Evolutionary conservation across 768 basidiomycete genomes (phyloP).

Genomic region (Auricularia sp.): DNA sequence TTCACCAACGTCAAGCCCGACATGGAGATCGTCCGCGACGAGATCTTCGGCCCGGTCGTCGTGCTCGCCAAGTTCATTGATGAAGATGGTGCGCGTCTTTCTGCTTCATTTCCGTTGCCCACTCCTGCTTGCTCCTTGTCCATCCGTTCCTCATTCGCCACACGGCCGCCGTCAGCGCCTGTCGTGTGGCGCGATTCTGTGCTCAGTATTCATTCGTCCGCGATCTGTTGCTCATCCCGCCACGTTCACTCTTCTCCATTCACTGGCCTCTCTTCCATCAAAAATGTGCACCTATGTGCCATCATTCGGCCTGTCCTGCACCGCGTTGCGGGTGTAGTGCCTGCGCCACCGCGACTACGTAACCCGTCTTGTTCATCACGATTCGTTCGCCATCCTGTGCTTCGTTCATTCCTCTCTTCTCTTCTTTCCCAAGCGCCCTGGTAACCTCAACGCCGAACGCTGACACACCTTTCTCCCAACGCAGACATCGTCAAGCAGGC

Average conservation of each 20-base stretch:
- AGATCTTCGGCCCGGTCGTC: slow-evolving; percentile 76
- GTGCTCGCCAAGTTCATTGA: slow-evolving; percentile 68
- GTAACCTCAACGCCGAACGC: background rate
- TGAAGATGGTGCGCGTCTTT: slow-evolving; percentile 26
- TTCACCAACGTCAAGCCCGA: slow-evolving; percentile 68
- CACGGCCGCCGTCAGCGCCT: background rate
- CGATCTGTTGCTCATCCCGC: too few species aligned
- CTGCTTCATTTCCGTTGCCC: background rate
- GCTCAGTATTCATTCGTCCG: background rate
- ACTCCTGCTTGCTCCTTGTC: background rate
- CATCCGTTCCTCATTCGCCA: background rate
- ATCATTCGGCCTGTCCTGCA: too few species aligned
- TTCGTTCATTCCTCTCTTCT: background rate
- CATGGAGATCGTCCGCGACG: slow-evolving; percentile 78
- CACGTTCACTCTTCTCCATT: too few species aligned
- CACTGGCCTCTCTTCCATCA: too few species aligned
- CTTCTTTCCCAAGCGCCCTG: too few species aligned
- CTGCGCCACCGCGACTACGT: too few species aligned
- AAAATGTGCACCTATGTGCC: too few species aligned
- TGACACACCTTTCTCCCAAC: background rate
- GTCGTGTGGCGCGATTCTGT: too few species aligned
- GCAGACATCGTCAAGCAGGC: slow-evolving; percentile 27
- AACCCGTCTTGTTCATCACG: background rate
- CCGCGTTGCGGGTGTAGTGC: too few species aligned
- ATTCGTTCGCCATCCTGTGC: background rate